Conservation (phyloP, 495 filamentous ascomycete species). For the Pseudotulostoma volvatum region DNA sequence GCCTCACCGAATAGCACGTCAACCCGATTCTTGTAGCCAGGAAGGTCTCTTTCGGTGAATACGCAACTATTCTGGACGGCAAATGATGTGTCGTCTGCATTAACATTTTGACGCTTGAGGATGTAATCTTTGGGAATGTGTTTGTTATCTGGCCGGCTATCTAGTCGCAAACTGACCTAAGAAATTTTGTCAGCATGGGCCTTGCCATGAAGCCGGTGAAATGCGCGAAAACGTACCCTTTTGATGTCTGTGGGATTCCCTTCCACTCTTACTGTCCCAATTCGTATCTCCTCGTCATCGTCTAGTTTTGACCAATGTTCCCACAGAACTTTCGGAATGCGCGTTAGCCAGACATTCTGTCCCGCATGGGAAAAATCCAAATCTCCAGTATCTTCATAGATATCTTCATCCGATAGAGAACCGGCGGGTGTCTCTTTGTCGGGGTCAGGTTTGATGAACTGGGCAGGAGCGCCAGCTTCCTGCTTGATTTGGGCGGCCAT, state of each 20-base stretch:
- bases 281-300: slow-evolving; percentile 46
- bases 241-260: slow-evolving; percentile 34
- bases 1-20: slow-evolving; percentile 26
- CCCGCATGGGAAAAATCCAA: slow-evolving; percentile 50
- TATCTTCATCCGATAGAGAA: slow-evolving; percentile 51
- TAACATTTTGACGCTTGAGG: slow-evolving; percentile 41
- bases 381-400: slow-evolving; percentile 80
- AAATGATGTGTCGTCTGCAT: slow-evolving; percentile 29
- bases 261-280: slow-evolving; percentile 62
- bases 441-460: slow-evolving; percentile 50
- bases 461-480: slow-evolving; percentile 21
- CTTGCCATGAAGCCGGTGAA: not conserved
- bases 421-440: slow-evolving; percentile 40
- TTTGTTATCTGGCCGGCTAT: slow-evolving; percentile 40
- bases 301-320: slow-evolving; percentile 42
- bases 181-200: slow-evolving; percentile 1
- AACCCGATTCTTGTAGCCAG: slow-evolving; percentile 44
- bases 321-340: slow-evolving; percentile 65
- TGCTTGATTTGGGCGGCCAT: slow-evolving; percentile 25
- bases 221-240: slow-evolving; percentile 23
- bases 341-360: slow-evolving; percentile 51
- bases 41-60: slow-evolving; percentile 82
- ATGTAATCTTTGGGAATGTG: slow-evolving; percentile 70
- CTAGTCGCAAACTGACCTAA: slow-evolving; percentile 36
- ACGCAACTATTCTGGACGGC: slow-evolving; percentile 59